phyloP scores from a whole-genome alignment of 257 asterid genomes.

The Solanum bulbocastanum region DNA sequence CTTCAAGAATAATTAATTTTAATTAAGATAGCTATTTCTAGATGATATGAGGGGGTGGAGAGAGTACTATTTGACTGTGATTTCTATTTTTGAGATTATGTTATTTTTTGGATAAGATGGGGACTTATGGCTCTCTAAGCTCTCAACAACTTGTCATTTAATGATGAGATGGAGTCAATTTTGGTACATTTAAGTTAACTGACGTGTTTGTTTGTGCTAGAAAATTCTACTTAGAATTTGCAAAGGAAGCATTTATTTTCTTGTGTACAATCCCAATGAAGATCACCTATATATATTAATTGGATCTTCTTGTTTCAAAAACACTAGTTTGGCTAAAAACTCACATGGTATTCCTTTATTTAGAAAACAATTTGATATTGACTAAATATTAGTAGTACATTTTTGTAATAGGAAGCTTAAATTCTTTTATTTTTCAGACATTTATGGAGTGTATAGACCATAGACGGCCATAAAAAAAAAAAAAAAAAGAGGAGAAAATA shows the following conservation, averaged over 20 bases:
- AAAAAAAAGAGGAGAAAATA: not conserved
- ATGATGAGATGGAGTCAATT: not conserved
- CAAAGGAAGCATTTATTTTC: not conserved
- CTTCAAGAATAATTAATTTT: not conserved
- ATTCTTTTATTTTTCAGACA: not conserved
- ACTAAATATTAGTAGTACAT: not conserved
- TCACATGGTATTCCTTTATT: not conserved
- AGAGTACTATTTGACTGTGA: not conserved
- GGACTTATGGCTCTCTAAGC: not conserved
- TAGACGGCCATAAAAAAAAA: not conserved
- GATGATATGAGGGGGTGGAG: not conserved
- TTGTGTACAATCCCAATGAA: not conserved
- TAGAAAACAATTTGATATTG: not conserved
- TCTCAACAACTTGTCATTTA: not conserved
- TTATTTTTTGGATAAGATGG: not conserved
- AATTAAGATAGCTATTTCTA: not conserved
- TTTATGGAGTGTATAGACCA: not conserved
- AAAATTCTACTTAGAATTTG: not conserved
- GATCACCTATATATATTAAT: not conserved
- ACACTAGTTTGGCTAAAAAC: not conserved
- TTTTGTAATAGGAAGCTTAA: not conserved
- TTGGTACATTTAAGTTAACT: not conserved
- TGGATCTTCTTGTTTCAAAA: not conserved
- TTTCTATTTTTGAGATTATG: not conserved
- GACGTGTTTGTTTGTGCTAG: not conserved